These are phyloP conservation scores for Penicillium thymicola DNA, from an alignment of 2,329 filamentous ascomycete species.

Conservation along the genomic window DNA sequence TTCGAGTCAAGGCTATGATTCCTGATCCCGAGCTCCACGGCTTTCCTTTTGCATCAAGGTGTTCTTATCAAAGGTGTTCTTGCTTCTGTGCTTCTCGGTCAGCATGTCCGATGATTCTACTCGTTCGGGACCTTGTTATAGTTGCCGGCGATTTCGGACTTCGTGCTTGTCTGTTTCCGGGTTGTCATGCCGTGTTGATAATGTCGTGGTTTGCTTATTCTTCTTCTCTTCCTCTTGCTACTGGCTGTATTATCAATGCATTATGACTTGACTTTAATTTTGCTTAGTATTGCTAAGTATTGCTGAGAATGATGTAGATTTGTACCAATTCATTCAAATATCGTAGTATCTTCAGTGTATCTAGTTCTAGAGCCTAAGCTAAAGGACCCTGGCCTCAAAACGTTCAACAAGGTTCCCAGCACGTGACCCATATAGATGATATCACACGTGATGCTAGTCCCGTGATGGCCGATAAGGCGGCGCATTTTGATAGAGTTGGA, in stretches of 20 bases:
- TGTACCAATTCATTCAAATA: neutral
- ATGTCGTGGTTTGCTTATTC: neutral
- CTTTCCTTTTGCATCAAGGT: neutral
- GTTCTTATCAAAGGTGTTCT: neutral
- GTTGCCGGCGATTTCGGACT: neutral
- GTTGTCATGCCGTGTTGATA: constrained; percentile 1
- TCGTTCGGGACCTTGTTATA: neutral
- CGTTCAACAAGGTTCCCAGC: neutral
- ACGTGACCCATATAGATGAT: neutral
- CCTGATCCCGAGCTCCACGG: neutral
- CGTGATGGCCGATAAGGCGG: constrained; percentile 6
- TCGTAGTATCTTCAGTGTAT: neutral
- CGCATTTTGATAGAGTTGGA: constrained; percentile 1
- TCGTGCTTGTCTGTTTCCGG: neutral
- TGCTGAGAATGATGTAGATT: neutral
- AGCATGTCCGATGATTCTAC: neutral
- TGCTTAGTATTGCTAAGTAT: too few species aligned
- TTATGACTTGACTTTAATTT: constrained; percentile 8
- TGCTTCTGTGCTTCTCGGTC: neutral
- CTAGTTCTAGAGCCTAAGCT: fast-evolving
- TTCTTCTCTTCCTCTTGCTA: constrained; percentile 3
- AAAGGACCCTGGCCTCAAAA: too few species aligned
- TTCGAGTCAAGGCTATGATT: neutral
- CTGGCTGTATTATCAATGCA: constrained; percentile 11
- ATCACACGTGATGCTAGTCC: neutral